Percentiles rank a stretch among this genome's conserved stretches.
Conservation (phyloP, 1,139 yeast genomes). For the Scheffersomyces parashehatae region DNA sequence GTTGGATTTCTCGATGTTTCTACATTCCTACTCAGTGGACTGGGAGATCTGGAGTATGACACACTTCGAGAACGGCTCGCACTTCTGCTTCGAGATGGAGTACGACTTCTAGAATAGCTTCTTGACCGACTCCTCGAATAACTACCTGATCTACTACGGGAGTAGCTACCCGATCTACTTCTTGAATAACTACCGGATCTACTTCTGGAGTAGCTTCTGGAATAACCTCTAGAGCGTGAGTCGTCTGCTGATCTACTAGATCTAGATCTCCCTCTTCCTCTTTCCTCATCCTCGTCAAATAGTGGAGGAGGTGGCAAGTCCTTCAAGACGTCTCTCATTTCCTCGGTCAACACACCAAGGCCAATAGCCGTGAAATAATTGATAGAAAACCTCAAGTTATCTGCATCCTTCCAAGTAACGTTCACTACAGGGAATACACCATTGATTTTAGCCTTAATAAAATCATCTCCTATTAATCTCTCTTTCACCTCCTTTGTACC, state of each 20-base stretch:
- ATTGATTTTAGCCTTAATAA: slow-evolving; percentile 45
- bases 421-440: slow-evolving; percentile 50
- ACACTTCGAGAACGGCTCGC: slow-evolving; percentile 17
- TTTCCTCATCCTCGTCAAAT: slow-evolving; percentile 20
- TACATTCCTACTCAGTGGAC: slow-evolving; percentile 1
- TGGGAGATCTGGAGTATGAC: slow-evolving; percentile 1
- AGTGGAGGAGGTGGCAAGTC: slow-evolving; percentile 28
- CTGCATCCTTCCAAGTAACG: slow-evolving; percentile 47
- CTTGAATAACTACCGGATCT: slow-evolving; percentile 9
- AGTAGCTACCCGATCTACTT: neutral
- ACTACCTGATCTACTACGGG: slow-evolving; percentile 1
- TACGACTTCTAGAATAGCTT: slow-evolving; percentile 12
- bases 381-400: slow-evolving; percentile 75
- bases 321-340: slow-evolving; percentile 63
- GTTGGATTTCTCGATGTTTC: neutral
- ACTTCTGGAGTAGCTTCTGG: slow-evolving; percentile 11
- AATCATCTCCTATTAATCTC: slow-evolving; percentile 49
- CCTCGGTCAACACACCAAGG: slow-evolving; percentile 78
- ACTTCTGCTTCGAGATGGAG: slow-evolving; percentile 11
- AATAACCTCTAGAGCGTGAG: neutral
- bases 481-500: slow-evolving; percentile 55
- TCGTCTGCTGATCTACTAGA: slow-evolving; percentile 9
- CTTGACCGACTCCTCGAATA: slow-evolving; percentile 4
- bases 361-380: slow-evolving; percentile 94
- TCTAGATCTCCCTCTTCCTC: slow-evolving; percentile 18